Evolutionary conservation across 805 yeast genomes (phyloP).

Genomic region (Metschnikowia baotianmanensis): DNA sequence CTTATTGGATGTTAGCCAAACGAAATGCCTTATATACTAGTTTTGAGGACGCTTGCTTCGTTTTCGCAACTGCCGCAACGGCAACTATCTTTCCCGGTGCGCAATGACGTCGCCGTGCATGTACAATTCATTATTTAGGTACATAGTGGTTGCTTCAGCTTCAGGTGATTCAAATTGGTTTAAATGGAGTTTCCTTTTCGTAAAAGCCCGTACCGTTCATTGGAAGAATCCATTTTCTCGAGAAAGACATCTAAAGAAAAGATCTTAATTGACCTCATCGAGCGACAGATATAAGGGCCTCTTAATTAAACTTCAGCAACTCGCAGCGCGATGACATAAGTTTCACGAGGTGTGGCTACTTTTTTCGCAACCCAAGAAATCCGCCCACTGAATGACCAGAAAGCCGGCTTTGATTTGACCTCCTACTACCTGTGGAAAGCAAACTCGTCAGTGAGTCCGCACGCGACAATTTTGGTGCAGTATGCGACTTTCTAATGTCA

Average conservation of each 20-base stretch:
- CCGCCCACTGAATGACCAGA: constrained; percentile 8
- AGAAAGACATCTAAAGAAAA: no score
- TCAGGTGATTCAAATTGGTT: no score
- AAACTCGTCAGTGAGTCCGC: constrained; percentile 21
- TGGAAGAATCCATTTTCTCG: no score
- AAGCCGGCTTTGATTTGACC: constrained; percentile 12
- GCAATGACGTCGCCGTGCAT: background rate
- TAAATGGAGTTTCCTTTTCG: no score
- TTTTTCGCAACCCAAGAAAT: constrained; percentile 9
- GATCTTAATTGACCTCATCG: no score
- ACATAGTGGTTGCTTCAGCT: no score
- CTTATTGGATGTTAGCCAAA: no score
- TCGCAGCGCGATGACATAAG: no score
- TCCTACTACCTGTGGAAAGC: constrained; percentile 20
- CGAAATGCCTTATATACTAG: no score
- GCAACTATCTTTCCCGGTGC: background rate
- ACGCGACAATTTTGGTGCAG: constrained; percentile 11
- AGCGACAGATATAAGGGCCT: no score
- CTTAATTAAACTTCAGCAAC: background rate
- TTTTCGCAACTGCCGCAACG: background rate
- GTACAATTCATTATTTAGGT: no score
- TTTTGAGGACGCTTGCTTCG: background rate
- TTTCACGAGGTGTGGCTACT: constrained; percentile 2
- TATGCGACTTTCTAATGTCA: constrained; percentile 6
- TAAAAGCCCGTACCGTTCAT: no score